Evolutionary conservation across 345 rosid genomes (phyloP), one percentile per base, ranked within the genome.

Genomic region (Arabidopsis arenosa): DNA sequence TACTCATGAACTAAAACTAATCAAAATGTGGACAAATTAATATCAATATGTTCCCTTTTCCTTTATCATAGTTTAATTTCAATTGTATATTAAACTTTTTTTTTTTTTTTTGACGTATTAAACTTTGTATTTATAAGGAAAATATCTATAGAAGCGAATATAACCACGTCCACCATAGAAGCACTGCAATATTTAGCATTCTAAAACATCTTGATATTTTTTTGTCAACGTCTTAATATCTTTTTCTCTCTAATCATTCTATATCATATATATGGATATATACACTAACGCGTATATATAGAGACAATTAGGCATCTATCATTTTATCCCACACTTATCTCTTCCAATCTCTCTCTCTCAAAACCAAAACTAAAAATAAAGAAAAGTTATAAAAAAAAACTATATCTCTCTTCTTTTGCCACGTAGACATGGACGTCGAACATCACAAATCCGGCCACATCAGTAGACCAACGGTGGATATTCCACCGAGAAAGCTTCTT

Each of bases 401-500:
- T 54, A 67, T 48, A 2, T 30, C 33, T 68, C 43, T 54, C 7
- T 7, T 54, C 56, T 54, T 35, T 36, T 3, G 66, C 67, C 74
- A 51, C 66, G 43, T 74, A 44, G 21, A 11, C 68, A 77, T 88
- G 92, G 83, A 77, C 80, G 83, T 85, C 28, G 90, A 88, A 23
- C 88, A 83, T 56, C 81, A 83, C 79, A 83, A 84, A 47, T 66
- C 74, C 74, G 81, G 37, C 56, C 74, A 67, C 70, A 44, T 75
- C 55, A 77, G 44, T 55, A 77, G 67, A 71, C 63, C 77, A 45
- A 69, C 77, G 47, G 75, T 86, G 56, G 98, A 89, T 37, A 84
- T 88, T 67, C 90, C 92, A 28, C 88, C 90, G 2, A 82, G 90
- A 70, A 90, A 90, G 69, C 78, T 77, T 63, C 86, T 87, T 30